A percentile compares a stretch with the other conserved stretches of the same genome.
Evolutionary conservation across 169 alveolate species (phyloP).

Genomic region (Theileria parva): DNA sequence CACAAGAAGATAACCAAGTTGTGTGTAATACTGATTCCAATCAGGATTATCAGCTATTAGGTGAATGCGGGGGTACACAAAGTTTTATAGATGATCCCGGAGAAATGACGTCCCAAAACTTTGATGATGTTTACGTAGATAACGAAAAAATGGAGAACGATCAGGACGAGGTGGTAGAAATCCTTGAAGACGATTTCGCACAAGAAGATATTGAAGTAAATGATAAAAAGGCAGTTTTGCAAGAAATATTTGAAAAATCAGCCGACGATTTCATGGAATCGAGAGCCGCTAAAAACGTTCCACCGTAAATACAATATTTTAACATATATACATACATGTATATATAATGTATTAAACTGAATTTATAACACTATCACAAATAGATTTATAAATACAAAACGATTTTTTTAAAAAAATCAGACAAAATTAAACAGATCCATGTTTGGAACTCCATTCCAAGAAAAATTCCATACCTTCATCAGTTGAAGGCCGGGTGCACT

Average conservation of each 20-base stretch:
- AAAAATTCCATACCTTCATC: constrained; percentile 15
- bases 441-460: constrained; percentile 43
- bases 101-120: too few relatives aligned
- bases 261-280: neutral
- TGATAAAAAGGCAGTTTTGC: neutral
- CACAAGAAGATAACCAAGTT: too few relatives aligned
- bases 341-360: neutral
- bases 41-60: too few relatives aligned
- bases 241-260: constrained; percentile 1
- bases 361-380: neutral
- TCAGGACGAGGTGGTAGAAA: neutral
- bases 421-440: constrained; percentile 45
- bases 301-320: neutral
- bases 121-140: neutral
- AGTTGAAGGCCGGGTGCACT: constrained; percentile 76
- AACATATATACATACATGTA: neutral
- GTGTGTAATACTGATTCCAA: too few relatives aligned
- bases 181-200: neutral
- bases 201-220: neutral
- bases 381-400: neutral
- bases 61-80: too few relatives aligned
- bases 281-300: neutral
- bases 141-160: neutral
- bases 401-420: neutral
- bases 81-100: too few relatives aligned